Base-by-base conservation (phyloP, 2,329 filamentous ascomycete genomes). In the Penicillium digitatum region DNA sequence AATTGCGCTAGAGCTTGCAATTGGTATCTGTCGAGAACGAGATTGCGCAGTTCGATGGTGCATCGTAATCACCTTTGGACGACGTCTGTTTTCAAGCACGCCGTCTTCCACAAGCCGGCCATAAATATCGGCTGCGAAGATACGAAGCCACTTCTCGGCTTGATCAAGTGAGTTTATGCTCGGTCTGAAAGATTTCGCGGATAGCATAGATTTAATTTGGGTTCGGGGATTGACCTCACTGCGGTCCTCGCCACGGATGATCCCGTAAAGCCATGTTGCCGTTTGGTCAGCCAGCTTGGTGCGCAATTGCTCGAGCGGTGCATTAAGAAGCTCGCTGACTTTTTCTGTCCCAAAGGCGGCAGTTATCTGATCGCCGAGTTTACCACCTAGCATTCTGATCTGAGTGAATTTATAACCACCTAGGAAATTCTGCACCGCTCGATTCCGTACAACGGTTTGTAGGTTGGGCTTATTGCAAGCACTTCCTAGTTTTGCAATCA, bases 181-280 rank as follows among this genome's bases (percentile, higher is more conserved):
- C 0, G 94, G 94, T 26, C 89, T 82, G 67, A 99, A 99, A 0
- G 91, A 95, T 70, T 99, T 99, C 20, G 94, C 92, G 1, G 91
- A 96, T 14, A 97, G 79, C 92, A 99, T 97, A 16, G 89, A 94
- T 72, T 97, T 96, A 77, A 96, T 96, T 67, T 94, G 89, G 1
- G 91, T 96, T 48, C 93, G 82, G 27, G 90, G 83, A 67, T 90
- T 96, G 62, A 99, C 90, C 72, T 96, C 92, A 65, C 88, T 94
- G 47, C 79, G 78, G 71, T 99, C 94, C 57, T 92, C 84, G 1
- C 94, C 94, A 11, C 94, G 85, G 50, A 97, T 87, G 11, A 87
- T 88, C 52, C 87, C 85, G 74, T 95, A 87, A 11, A 97, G 79
- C 91, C 92, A 96, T 3, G 81, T 79, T 1, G 90, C 93, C 0